Conservation (phyloP, 768 basidiomycete species). For the Tephrocybe sp. region DNA sequence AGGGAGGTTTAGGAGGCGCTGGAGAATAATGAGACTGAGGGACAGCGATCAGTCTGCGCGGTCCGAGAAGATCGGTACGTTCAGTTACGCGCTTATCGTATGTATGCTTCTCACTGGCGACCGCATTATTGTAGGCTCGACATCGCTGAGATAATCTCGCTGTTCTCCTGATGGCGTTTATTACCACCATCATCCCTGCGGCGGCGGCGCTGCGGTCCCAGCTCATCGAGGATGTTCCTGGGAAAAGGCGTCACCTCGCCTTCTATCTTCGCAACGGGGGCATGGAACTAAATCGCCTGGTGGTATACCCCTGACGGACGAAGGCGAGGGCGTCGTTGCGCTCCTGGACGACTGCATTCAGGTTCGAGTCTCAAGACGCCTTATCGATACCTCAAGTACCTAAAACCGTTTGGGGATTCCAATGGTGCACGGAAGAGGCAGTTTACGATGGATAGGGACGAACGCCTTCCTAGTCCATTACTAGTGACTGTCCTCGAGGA, state of each 20-base stretch:
- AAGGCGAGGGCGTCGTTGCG: constrained; percentile 52
- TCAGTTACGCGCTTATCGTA: background rate
- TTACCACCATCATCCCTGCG: constrained; percentile 46
- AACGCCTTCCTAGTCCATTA: constrained; percentile 65
- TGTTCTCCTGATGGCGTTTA: constrained; percentile 68
- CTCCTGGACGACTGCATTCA: constrained; percentile 90
- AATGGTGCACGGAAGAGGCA: no score
- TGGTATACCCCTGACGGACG: constrained; percentile 51
- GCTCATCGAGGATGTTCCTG: constrained; percentile 65
- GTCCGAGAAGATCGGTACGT: constrained; percentile 72
- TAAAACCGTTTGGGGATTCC: constrained; percentile 38
- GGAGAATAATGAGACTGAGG: constrained; percentile 63
- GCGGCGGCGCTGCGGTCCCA: constrained; percentile 45
- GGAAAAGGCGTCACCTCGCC: constrained; percentile 72
- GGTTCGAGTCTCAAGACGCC: constrained; percentile 77
- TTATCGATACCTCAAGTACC: constrained; percentile 81
- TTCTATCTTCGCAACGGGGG: constrained; percentile 42
- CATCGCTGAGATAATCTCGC: constrained; percentile 67
- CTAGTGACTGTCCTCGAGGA: constrained; percentile 83
- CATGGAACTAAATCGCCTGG: constrained; percentile 47
- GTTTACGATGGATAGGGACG: no score
- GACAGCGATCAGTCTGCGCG: constrained; percentile 81
- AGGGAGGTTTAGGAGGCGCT: constrained; percentile 49
- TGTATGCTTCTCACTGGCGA: background rate
- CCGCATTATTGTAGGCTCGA: constrained; percentile 21